A percentile compares a stretch with the other conserved stretches of the same genome.
Evolutionary conservation across 768 basidiomycete species (phyloP).

Genomic region (Suillus placidus): DNA sequence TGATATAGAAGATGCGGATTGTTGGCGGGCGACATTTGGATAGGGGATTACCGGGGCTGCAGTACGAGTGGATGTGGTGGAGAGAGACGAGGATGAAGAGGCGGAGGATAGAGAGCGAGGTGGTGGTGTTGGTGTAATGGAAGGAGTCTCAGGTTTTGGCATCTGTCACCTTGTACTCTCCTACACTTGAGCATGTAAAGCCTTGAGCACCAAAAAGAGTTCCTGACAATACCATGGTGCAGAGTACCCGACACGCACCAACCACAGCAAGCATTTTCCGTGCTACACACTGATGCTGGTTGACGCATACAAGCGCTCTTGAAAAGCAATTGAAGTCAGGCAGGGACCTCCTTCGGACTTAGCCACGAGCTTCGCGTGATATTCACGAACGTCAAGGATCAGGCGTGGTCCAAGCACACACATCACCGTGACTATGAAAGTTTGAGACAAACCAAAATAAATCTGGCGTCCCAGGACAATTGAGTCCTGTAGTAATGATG

Average conservation of each 20-base stretch:
- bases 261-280: neutral
- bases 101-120: constrained; percentile 47
- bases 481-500: neutral
- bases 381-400: neutral
- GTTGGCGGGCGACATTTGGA: constrained; percentile 18
- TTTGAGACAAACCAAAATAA: neutral
- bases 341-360: neutral
- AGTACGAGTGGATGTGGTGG: constrained; percentile 74
- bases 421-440: neutral
- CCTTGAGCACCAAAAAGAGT: constrained; percentile 36
- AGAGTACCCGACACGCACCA: neutral
- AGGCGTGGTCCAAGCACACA: neutral
- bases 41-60: constrained; percentile 50
- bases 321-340: neutral
- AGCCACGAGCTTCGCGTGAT: neutral
- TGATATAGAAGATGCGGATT: constrained; percentile 25
- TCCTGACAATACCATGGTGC: constrained; percentile 22
- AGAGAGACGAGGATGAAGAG: constrained; percentile 69
- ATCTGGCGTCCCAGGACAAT: neutral
- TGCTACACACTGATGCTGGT: neutral
- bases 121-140: constrained; percentile 25
- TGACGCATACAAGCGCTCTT: neutral
- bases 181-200: constrained; percentile 41
- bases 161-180: constrained; percentile 23
- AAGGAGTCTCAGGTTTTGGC: constrained; percentile 10